phyloP scores from a whole-genome alignment of 176 grass and related monocot species.

The Otatea glauca region DNA sequence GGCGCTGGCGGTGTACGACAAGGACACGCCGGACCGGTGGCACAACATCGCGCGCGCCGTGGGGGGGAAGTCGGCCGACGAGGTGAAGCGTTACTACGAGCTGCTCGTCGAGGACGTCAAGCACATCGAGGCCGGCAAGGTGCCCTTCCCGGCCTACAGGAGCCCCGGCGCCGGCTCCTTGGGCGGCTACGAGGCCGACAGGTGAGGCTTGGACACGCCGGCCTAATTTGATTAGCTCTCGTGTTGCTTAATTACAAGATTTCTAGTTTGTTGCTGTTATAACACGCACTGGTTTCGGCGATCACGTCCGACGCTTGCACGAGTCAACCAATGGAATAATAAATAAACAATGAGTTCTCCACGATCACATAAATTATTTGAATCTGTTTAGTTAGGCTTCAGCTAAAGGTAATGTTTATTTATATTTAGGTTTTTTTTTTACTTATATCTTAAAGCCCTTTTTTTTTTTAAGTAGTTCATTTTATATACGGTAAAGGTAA shows the following conservation, averaged over 20 bases:
- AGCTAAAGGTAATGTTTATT: no score
- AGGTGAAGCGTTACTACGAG: slow-evolving; percentile 66
- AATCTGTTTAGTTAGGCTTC: no score
- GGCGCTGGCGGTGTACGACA: slow-evolving; percentile 65
- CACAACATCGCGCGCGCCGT: slow-evolving; percentile 69
- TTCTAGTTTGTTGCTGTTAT: not conserved
- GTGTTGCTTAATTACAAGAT: not conserved
- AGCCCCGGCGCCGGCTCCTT: slow-evolving; percentile 28
- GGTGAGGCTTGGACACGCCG: slow-evolving; percentile 23
- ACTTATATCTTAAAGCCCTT: no score
- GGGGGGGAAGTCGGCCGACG: slow-evolving; percentile 60
- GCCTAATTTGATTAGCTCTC: not conserved
- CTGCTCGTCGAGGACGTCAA: slow-evolving; percentile 63
- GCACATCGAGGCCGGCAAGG: slow-evolving; percentile 58
- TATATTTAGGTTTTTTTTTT: no score
- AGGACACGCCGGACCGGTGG: slow-evolving; percentile 71
- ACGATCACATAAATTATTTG: no score
- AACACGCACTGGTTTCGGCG: not conserved
- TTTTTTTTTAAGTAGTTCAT: not conserved
- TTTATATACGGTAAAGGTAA: no score
- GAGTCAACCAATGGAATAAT: not conserved
- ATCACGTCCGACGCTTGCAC: not conserved
- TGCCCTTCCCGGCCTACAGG: slow-evolving; percentile 64
- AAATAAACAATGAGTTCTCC: no score
- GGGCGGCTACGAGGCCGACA: slow-evolving; percentile 45